Evolutionary conservation across 257 asterid species (phyloP), one percentile per base, ranked within the genome.

Genomic region (Forsythia suspensa): DNA sequence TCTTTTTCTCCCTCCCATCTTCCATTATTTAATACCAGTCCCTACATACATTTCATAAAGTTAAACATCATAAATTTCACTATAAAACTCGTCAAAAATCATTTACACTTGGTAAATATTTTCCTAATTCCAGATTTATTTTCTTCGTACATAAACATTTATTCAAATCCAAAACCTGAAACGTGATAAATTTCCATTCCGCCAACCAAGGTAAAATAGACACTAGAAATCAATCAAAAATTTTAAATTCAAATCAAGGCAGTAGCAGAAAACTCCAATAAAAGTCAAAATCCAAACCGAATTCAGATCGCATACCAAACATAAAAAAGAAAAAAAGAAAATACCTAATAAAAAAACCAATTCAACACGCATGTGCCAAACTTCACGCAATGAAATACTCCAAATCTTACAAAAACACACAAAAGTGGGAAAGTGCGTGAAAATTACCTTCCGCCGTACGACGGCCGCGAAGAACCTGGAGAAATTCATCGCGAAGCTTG

Each of bases 391-490:
- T 15, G 38, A 37, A 16, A 24, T 37, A 18, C 15, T 8, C 46
- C 44, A 74, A 29, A 29, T 29, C 34, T 1, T 29, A 29, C 34
- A 29, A 72, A 29, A 1, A 36, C 72, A 76, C 15, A 69, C 0
- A 41, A 12, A 43, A 42, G 34, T 16, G 82, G 5, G 82, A 76
- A 57, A 13, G 61, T 38, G 77, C 11, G 77, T 8, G 61, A 20
- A 3, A 76, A 79, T 3, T 2, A 89, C 97, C 97, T 88, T 89
- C 77, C 43, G 88, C 86, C 18, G 92, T 77, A 52, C 97, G 91
- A 41, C 97, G 93, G 82, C 71, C 77, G 52, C 89, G 91, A 74
- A 94, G 92, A 63, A 92, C 70, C 70, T 87, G 90, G 79, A 94
- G 83, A 76, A 92, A 89, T 9, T 89, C 85, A 66, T 87, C 70